Percentiles rank a stretch among this genome's conserved stretches.
Evolutionary conservation across 495 filamentous ascomycete species (phyloP).

Genomic region (Cetradonia linearis): DNA sequence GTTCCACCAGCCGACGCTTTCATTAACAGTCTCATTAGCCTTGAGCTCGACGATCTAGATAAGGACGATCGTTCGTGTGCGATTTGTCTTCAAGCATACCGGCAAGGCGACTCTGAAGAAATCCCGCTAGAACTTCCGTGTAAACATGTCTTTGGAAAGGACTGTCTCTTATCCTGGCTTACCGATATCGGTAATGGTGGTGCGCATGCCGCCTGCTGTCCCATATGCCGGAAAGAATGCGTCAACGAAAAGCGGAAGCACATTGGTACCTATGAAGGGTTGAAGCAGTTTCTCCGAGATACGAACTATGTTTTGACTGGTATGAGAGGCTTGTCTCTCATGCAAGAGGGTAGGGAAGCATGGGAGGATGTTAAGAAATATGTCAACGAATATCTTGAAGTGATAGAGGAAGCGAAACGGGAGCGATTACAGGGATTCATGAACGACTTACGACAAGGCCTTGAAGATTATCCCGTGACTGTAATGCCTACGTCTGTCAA

Average conservation of each 20-base stretch:
- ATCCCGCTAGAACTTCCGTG: constrained; percentile 12
- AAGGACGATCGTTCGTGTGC: not conserved
- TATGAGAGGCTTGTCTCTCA: not conserved
- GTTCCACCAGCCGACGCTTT: constrained; percentile 3
- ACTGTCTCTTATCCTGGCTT: constrained; percentile 4
- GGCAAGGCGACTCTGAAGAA: not conserved
- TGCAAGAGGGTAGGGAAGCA: not conserved
- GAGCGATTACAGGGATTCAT: not conserved
- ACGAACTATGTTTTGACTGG: not conserved
- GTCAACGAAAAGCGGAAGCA: constrained; percentile 3
- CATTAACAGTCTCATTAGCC: constrained; percentile 9
- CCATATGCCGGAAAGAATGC: not conserved
- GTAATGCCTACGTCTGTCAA: not conserved
- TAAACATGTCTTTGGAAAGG: constrained; percentile 7
- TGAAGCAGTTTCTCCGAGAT: constrained; percentile 1
- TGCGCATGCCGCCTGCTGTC: not conserved
- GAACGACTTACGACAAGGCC: not conserved
- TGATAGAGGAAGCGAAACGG: not conserved
- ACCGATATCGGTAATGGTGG: not conserved
- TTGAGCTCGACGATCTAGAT: constrained; percentile 4
- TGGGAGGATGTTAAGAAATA: not conserved
- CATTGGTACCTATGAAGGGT: constrained; percentile 1
- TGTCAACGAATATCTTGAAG: not conserved
- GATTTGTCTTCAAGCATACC: constrained; percentile 10
- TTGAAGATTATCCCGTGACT: not conserved